phyloP scores from a whole-genome alignment of 352 stramenopile genomes.

The Pythium aristosporum region DNA sequence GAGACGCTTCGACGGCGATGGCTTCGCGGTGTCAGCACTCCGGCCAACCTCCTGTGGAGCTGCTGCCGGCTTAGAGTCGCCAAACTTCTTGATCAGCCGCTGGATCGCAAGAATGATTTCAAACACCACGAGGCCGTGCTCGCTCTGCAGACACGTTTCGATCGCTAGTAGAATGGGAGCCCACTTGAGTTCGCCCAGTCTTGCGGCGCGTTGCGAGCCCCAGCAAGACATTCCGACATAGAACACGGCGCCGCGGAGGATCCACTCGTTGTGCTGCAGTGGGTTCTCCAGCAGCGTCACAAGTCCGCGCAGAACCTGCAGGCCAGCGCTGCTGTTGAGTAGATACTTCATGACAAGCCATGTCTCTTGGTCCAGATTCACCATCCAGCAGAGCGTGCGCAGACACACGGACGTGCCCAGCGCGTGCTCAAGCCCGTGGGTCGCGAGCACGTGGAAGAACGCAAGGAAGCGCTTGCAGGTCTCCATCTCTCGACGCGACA shows the following conservation, averaged over 20 bases:
- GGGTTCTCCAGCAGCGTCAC: constrained; percentile 75
- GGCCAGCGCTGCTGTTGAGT: constrained; percentile 59
- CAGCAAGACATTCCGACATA: constrained; percentile 89
- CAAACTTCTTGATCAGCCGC: constrained; percentile 87
- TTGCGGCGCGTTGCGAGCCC: constrained; percentile 75
- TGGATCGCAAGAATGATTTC: constrained; percentile 87
- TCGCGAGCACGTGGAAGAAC: constrained; percentile 77
- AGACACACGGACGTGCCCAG: constrained; percentile 62
- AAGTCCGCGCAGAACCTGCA: constrained; percentile 69
- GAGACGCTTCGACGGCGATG: constrained; percentile 4
- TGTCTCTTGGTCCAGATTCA: constrained; percentile 81
- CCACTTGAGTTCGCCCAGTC: constrained; percentile 78
- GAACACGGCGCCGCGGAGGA: constrained; percentile 82
- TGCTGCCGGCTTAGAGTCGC: constrained; percentile 21
- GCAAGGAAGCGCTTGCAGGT: constrained; percentile 65
- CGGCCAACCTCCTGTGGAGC: not conserved
- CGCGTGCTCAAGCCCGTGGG: constrained; percentile 56
- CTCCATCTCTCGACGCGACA: constrained; percentile 68
- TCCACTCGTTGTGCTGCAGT: constrained; percentile 52
- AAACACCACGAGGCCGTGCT: constrained; percentile 81
- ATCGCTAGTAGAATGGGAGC: constrained; percentile 67
- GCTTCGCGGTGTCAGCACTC: not conserved
- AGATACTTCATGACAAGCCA: constrained; percentile 84
- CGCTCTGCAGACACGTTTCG: constrained; percentile 55
- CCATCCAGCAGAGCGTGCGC: constrained; percentile 77